A percentile compares a stretch with the other conserved stretches of the same genome.
phyloP scores from a whole-genome alignment of 768 basidiomycete species.

The Pisolithus marmoratus region DNA sequence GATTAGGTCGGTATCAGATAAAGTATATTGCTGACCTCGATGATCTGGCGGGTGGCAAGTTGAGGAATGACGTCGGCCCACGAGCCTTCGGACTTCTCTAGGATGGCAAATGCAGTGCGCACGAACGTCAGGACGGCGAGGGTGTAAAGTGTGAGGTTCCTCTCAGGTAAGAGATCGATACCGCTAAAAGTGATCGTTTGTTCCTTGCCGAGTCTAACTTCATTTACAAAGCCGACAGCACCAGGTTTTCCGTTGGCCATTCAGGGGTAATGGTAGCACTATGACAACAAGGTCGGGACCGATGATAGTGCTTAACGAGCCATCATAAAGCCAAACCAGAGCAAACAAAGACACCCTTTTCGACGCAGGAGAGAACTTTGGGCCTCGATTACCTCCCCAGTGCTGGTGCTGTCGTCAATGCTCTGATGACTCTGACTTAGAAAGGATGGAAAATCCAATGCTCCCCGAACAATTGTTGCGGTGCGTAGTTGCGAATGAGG shows the following conservation, averaged over 20 bases:
- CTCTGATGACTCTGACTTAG: no score
- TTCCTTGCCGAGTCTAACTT: slow-evolving; percentile 22
- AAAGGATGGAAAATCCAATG: no score
- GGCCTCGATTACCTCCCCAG: no score
- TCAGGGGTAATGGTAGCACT: no score
- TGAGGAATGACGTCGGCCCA: slow-evolving; percentile 11
- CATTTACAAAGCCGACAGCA: not conserved
- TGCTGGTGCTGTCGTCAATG: no score
- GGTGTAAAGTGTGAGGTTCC: slow-evolving; percentile 39
- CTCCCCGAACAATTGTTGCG: no score
- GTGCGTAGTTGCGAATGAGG: no score
- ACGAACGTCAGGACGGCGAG: slow-evolving; percentile 58
- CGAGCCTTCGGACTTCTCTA: not conserved
- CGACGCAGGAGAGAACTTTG: no score
- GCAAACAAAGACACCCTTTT: no score
- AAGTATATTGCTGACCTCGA: slow-evolving; percentile 13
- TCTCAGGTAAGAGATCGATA: slow-evolving; percentile 32
- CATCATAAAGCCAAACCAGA: slow-evolving; percentile 23
- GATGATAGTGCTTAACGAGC: no score
- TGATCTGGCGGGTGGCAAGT: slow-evolving; percentile 10
- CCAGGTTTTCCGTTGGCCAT: not conserved
- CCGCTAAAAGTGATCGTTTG: slow-evolving; percentile 38
- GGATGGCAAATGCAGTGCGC: slow-evolving; percentile 35
- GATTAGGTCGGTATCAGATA: not conserved
- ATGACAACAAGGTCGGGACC: no score